Evolutionary conservation across 345 rosid genomes (phyloP), one percentile per base, ranked within the genome.

Genomic region (Salix udensis): DNA sequence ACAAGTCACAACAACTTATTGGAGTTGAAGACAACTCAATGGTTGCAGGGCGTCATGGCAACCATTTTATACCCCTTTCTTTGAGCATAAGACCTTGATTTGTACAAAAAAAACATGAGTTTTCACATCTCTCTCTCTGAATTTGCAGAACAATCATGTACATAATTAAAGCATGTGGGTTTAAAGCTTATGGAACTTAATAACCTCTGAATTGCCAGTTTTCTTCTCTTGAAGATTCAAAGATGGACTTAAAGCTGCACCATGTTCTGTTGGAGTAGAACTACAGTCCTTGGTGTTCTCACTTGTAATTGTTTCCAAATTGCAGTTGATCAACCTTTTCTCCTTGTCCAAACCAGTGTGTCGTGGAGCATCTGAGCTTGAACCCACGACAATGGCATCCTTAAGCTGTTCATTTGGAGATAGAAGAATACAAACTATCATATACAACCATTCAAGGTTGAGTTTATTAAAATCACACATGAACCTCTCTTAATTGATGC

Each of bases 141-240:
- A 26, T 24, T 31, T 31, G 46, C 36, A 52, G 21, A 67, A 73
- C 24, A 37, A 78, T 64, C 21, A 62, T 16, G 60, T 8, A 52
- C 18, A 72, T 34, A 40, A 40, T 40, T 24, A 74, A 77, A 70
- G 61, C 67, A 77, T 3, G 73, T 39, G 68, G 55, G 37, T 36
- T 46, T 64, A 71, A 70, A 34, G 72, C 50, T 10, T 73, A 67
- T 71, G 72, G 68, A 88, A 83, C 89, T 87, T 72, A 67, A 77
- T 82, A 74, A 76, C 79, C 74, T 44, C 53, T 13, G 78, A 53
- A 67, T 66, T 55, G 72, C 77, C 68, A 60, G 82, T 30, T 68
- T 66, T 76, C 31, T 79, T 79, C 79, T 77, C 85, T 42, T 74
- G 84, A 87, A 80, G 76, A 77, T 58, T 78, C 68, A 73, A 72